Evolutionary conservation across 2,329 filamentous ascomycete genomes (phyloP), one percentile per base, ranked within the genome.

Genomic region (Escovopsis sp.): DNA sequence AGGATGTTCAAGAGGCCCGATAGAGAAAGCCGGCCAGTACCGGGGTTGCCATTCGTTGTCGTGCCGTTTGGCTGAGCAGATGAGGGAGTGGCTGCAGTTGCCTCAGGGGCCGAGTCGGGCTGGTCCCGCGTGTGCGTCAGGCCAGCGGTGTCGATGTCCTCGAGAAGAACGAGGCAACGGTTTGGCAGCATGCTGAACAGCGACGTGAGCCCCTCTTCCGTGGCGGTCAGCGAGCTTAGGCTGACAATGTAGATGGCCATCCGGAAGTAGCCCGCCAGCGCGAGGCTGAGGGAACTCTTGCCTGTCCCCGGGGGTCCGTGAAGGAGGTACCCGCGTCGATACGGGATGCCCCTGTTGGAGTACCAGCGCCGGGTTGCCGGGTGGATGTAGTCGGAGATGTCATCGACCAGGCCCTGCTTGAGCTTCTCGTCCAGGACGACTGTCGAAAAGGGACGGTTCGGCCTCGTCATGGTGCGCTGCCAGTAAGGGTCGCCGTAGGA

Each of bases 1-100:
- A 91, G 78, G 38, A 84, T 81, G 59, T 91, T 91, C 39, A 91
- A 73, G 2, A 91, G 67, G 0, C 82, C 83, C 0, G 82, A 86
- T 2, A 91, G 69, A 0, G 82, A 85, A 37, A 91, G 60, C 4
- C 69, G 60, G 2, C 54, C 53, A 6, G 45, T 43, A 2, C 50
- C 32, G 12, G 51, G 26, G 8, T 48, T 12, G 15, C 12, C 36
- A n/a, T 32, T 32, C 8, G 28, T 32, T 32, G 28, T 32, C 11
- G 28, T 32, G 28, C 11, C 37, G 12, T 10, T 12, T 4, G 6
- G 32, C 11, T 12, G 41, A 2, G 23, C 11, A 28, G 41, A 41
- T 4, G 40, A 18, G 23, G 41, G 26, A 19, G 45, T 12, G 40
- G 44, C 36, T 2, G 45, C 28, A 38, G 8, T 39, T 26, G 19